Base-by-base conservation (phyloP, 2,329 filamentous ascomycete species). In the Rosellinia necatrix region DNA sequence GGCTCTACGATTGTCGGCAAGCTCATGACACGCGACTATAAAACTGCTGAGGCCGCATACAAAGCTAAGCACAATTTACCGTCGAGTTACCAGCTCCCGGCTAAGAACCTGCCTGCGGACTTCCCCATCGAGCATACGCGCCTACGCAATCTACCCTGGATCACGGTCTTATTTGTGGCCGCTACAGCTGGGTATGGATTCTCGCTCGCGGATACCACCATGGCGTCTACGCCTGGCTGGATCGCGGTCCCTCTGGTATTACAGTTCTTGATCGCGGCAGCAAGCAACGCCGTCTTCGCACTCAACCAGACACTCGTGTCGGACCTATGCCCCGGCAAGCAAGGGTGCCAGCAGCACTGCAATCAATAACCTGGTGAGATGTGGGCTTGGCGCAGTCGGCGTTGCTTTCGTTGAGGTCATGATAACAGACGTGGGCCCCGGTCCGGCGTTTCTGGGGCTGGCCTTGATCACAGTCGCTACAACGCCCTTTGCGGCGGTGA, bases 71-170 rank as follows among this genome's bases (percentile, higher is more conserved):
- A 4, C 6, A 17, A 37, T 17, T 51, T 21, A 38, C 49, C 6
- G 10, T 10, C 3, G 30, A 27, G n/a, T 10, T 51, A 51, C n/a
- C 19, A 35, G 12, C 25, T 51, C 17, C 49, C 49, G 6, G 7
- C 40, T 5, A 51, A 51, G 22, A 17, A 44, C 29, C 6, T 51
- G 21, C 49, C 49, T 8, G 17, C 22, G 21, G 49, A 51, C 49
- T 51, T 51, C 49, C 19, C n/a, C 29, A 51, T 51, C 9, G 49
- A 51, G 49, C 27, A 22, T 3, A 22, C 49, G 35, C 49, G 49
- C n/a, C 49, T 51, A n/a, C 49, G 49, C 29, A 38, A 51, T 43
- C 49, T 51, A 13, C 49, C 49, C 17, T 51, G 49, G 49, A 43
- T 51, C 12, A 51, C 49, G 21, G 49, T 19, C 5, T 15, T 51